These are phyloP conservation scores for Danielia reshetovae DNA, from an alignment of 805 yeast genomes.

Conservation along the genomic window DNA sequence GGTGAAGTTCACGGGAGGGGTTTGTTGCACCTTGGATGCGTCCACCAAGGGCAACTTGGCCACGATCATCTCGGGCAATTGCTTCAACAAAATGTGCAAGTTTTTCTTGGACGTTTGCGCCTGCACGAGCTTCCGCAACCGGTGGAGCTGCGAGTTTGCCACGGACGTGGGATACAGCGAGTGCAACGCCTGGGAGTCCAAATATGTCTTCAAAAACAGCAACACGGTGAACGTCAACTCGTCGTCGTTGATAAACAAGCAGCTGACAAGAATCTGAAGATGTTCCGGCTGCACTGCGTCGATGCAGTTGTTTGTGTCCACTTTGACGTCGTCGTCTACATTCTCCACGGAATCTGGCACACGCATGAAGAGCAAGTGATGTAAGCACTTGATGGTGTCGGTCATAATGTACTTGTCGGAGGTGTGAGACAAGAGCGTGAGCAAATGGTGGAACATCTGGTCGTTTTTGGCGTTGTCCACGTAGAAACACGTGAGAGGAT, in stretches of 20 bases:
- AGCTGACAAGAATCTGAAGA: slow-evolving; percentile 54
- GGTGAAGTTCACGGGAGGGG: slow-evolving; percentile 34
- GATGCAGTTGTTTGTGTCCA: slow-evolving; percentile 39
- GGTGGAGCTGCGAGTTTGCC: slow-evolving; percentile 28
- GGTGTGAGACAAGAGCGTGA: slow-evolving; percentile 45
- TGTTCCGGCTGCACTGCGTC: slow-evolving; percentile 32
- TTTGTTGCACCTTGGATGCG: slow-evolving; percentile 20
- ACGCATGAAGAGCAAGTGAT: slow-evolving; percentile 61
- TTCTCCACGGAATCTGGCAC: slow-evolving; percentile 9
- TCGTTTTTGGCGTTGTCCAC: slow-evolving; percentile 73
- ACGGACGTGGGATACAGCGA: slow-evolving; percentile 25
- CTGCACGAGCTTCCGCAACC: slow-evolving; percentile 48
- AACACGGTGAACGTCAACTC: slow-evolving; percentile 71
- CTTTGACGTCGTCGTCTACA: slow-evolving; percentile 7
- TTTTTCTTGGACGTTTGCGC: slow-evolving; percentile 47
- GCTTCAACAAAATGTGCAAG: slow-evolving; percentile 49
- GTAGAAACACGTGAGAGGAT: slow-evolving; percentile 77
- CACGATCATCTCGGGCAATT: slow-evolving; percentile 55
- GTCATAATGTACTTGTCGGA: slow-evolving; percentile 69
- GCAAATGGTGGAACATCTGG: slow-evolving; percentile 55
- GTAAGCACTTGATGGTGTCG: slow-evolving; percentile 68
- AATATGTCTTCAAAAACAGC: slow-evolving; percentile 78
- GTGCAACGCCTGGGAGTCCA: slow-evolving; percentile 54
- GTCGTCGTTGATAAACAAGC: slow-evolving; percentile 60
- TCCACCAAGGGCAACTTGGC: slow-evolving; percentile 34